Evolutionary conservation across 345 rosid species (phyloP).

Genomic region (Stellera chamaejasme): DNA sequence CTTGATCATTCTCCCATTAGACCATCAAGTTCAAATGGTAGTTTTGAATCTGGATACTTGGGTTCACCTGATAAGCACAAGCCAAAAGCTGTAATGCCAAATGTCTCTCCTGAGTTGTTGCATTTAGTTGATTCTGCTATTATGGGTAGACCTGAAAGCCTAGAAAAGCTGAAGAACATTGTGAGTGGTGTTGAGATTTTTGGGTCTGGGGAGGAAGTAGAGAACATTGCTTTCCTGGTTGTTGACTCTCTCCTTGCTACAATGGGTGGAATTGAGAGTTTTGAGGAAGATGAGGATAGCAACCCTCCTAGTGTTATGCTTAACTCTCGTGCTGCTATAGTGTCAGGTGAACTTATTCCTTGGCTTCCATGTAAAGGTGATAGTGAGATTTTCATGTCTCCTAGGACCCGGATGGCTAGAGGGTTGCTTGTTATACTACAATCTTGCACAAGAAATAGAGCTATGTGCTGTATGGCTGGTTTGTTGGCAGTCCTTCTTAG

Average conservation of each 20-base stretch:
- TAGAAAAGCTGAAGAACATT: constrained; percentile 80
- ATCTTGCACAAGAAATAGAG: constrained; percentile 98
- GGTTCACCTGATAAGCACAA: constrained; percentile 62
- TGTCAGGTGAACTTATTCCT: constrained; percentile 89
- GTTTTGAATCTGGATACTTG: constrained; percentile 58
- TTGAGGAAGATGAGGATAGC: constrained; percentile 87
- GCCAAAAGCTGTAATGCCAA: constrained; percentile 70
- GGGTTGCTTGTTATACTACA: constrained; percentile 90
- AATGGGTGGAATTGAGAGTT: constrained; percentile 99
- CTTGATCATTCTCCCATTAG: constrained; percentile 33
- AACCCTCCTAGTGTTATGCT: constrained; percentile 99
- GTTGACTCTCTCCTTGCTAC: constrained; percentile 97
- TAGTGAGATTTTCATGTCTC: constrained; percentile 62
- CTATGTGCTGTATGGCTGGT: constrained; percentile 97
- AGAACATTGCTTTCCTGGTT: constrained; percentile 72
- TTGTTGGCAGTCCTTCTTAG: constrained; percentile 76
- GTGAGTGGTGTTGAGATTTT: constrained; percentile 72
- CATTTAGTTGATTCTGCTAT: constrained; percentile 98
- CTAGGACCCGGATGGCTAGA: constrained; percentile 86
- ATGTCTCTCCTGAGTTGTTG: constrained; percentile 94
- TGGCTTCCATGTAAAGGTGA: constrained; percentile 83
- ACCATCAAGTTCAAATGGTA: constrained; percentile 44
- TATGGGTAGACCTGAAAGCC: constrained; percentile 95
- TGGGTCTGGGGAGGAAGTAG: constrained; percentile 69
- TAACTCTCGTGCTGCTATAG: constrained; percentile 95